Evolutionary conservation across 2,329 filamentous ascomycete species (phyloP), one percentile per base, ranked within the genome.

Genomic region (Arthroderma sp.): DNA sequence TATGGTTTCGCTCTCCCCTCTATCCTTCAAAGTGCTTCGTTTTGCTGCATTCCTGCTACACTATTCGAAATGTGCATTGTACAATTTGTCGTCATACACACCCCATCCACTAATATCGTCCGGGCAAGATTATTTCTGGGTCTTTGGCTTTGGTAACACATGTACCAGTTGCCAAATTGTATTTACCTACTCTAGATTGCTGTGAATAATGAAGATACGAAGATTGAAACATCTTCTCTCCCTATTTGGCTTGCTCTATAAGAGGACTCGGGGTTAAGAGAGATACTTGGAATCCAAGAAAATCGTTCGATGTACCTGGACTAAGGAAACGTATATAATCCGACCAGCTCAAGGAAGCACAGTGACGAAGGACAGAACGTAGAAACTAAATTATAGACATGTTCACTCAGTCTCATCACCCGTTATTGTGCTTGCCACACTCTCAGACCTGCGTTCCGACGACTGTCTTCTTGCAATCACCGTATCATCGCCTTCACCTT

Each of bases 401-500:
- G 23, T 55, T 49, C 35, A 39, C 49, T 58, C 58, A 49, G 53
- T 58, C 35, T 57, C 39, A 57, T 56, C 52, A 39, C 56, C 58
- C 15, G 43, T 52, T 35, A 56, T 56, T 15, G 60, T 58, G 21
- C 53, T 58, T 6, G 56, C 58, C 39, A 56, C 58, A n/a, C 55
- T 57, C 19, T 43, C 55, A 7, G 56, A 39, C n/a, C 52, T 55
- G 8, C 49, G 51, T 8, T 41, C 59, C 33, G 55, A 51, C 28
- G 35, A 41, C 39, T 17, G 44, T 13, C 28, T 28, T 44, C 43
- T 54, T 33, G 52, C 56, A 55, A 60, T 58, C 39, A 61, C 52
- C 5, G 61, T 62, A 53, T 60, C 58, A 21, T 62, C 59, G 5
- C 56, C 60, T 1, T 60, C 60, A 9, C 54, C 59, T 23, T 62